Base-by-base conservation (phyloP, 2,329 filamentous ascomycete genomes). In the Biscogniauxia mediterranea region DNA sequence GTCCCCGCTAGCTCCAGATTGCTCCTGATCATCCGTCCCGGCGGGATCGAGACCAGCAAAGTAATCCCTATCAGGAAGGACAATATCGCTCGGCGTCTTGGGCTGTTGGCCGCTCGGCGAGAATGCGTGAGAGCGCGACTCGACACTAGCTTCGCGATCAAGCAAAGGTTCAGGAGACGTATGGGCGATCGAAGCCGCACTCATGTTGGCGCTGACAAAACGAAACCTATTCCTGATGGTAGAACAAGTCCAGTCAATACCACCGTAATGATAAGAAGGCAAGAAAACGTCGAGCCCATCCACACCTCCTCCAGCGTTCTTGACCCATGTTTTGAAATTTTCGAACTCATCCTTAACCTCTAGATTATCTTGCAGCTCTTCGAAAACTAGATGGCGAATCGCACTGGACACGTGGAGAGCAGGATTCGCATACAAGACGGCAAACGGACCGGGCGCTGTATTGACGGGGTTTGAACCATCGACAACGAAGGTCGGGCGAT, bases 401-500 rank as follows among this genome's bases (percentile, higher is more conserved):
- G 78, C 75, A n/a, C 79, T 74, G 21, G 81, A 83, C 0, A 83
- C 81, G 56, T 87, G 85, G 57, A 94, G 77, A 2, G 89, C 83
- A 9, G 82, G 79, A 71, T 94, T 95, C 28, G 84, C 83, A 71
- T 90, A 93, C 0, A 91, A 67, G 7, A 91, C 81, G 28, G 84
- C 81, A 46, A 93, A 74, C 1, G 80, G 79, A 0, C 82, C 81
- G 1, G 81, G 77, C 21, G 76, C 77, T 54, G 79, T 81, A 66
- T 87, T 88, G n/a, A 77, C 73, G 1, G 80, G 74, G 68, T 89
- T 85, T 7, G 80, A 79, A 56, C 91, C 76, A 69, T 94, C 90
- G 38, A 94, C 80, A 51, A 94, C 83, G 68, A 94, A 92, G 0
- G 89, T 91, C 2, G 90, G 91, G 54, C 91, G 81, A 55, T 89